A percentile compares a stretch with the other conserved stretches of the same genome.
phyloP scores from a whole-genome alignment of 208 protist species.

The Trypanosoma brucei region DNA sequence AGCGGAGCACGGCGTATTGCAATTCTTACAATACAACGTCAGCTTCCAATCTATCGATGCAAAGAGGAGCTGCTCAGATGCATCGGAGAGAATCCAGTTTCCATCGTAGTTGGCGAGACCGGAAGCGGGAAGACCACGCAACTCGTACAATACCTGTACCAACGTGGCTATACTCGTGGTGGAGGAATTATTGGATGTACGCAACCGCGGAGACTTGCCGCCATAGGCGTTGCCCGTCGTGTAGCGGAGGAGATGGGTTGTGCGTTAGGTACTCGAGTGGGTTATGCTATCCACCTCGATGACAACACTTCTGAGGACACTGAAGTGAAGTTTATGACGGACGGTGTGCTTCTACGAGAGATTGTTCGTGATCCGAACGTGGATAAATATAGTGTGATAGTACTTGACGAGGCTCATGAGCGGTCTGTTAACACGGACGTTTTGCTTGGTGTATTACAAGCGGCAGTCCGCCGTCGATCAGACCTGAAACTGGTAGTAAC shows the following conservation, averaged over 20 bases:
- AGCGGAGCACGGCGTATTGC: slow-evolving; percentile 26
- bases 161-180: slow-evolving; percentile 50
- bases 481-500: slow-evolving; percentile 99
- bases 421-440: slow-evolving; percentile 95
- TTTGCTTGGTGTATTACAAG: slow-evolving; percentile 95
- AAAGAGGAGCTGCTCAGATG: slow-evolving; percentile 66
- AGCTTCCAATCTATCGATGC: slow-evolving; percentile 70
- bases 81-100: slow-evolving; percentile 76
- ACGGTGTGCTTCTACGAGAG: slow-evolving; percentile 95
- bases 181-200: slow-evolving; percentile 81
- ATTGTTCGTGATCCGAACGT: slow-evolving; percentile 86
- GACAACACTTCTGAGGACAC: slow-evolving; percentile 80
- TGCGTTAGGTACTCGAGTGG: slow-evolving; percentile 78
- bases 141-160: slow-evolving; percentile 85
- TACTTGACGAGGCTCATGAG: slow-evolving; percentile 99
- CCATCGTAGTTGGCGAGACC: slow-evolving; percentile 85
- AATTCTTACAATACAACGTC: slow-evolving; percentile 31
- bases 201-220: slow-evolving; percentile 95
- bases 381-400: slow-evolving; percentile 94
- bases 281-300: slow-evolving; percentile 93
- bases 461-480: slow-evolving; percentile 57
- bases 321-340: slow-evolving; percentile 95
- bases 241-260: slow-evolving; percentile 91
- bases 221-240: slow-evolving; percentile 90
- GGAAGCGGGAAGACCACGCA: slow-evolving; percentile 92